Conservation (phyloP, 495 filamentous ascomycete genomes). For the Aspergillus affinis region DNA sequence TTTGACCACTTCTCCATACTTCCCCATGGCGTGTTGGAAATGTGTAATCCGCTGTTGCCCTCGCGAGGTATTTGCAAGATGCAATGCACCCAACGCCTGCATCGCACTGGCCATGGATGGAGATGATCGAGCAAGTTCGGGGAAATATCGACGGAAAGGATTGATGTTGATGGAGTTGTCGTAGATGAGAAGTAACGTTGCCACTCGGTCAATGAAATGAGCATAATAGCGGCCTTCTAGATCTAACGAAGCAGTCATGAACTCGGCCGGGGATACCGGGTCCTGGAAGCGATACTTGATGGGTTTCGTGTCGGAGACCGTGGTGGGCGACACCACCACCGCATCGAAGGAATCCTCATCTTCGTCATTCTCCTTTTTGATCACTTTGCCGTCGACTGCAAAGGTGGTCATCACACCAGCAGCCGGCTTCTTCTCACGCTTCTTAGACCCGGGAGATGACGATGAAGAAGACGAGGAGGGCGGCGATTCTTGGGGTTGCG, state of each 20-base stretch:
- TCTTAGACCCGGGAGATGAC: conserved; percentile 18
- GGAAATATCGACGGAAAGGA: conserved; percentile 38
- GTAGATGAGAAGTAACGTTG: conserved; percentile 40
- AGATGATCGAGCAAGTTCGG: conserved; percentile 37
- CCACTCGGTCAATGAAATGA: conserved; percentile 40
- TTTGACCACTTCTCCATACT: conserved; percentile 42
- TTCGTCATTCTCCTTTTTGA: conserved; percentile 19
- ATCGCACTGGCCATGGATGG: conserved; percentile 42
- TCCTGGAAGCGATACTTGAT: conserved; percentile 28
- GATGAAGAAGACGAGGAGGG: not conserved
- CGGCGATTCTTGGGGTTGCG: conserved; percentile 16
- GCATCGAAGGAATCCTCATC: conserved; percentile 14
- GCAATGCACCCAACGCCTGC: conserved; percentile 45
- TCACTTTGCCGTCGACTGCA: conserved; percentile 8
- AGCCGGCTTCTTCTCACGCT: conserved; percentile 22
- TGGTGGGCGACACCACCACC: conserved; percentile 27
- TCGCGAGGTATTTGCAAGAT: conserved; percentile 41
- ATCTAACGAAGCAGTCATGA: conserved; percentile 26
- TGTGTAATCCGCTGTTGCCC: conserved; percentile 36
- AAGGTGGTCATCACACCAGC: conserved; percentile 17
- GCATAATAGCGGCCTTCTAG: conserved; percentile 37
- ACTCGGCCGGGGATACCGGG: conserved; percentile 22
- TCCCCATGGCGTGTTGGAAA: conserved; percentile 43
- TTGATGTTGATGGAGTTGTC: conserved; percentile 37
- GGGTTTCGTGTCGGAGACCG: conserved; percentile 14